Conservation (phyloP, 106 monocot genomes). For the Xerophyta viscosa region DNA sequence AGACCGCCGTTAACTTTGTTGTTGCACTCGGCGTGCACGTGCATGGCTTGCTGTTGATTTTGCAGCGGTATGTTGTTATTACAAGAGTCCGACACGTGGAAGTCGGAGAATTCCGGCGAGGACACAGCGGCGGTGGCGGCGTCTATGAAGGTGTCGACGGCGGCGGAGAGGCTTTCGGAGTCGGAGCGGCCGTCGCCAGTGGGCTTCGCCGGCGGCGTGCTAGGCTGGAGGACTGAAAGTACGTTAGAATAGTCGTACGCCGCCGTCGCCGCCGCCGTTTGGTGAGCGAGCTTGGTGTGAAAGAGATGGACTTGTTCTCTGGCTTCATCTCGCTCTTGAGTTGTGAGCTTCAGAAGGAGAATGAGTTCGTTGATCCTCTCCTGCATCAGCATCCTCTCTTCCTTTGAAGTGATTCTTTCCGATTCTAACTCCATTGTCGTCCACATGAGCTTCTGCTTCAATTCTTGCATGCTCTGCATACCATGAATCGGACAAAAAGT, state of each 20-base stretch:
- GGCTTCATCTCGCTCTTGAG: slow-evolving; percentile 8
- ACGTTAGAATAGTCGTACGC: background rate
- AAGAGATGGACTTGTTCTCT: slow-evolving; percentile 9
- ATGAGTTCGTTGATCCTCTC: slow-evolving; percentile 5
- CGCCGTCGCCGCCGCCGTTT: no score
- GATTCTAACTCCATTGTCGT: slow-evolving; percentile 6
- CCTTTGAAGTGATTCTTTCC: background rate
- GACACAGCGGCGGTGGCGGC: background rate
- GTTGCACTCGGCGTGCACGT: background rate
- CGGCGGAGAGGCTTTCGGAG: slow-evolving; percentile 10
- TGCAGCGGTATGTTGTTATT: background rate
- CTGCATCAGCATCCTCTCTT: background rate
- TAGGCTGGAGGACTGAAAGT: background rate
- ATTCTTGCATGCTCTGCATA: slow-evolving; percentile 2
- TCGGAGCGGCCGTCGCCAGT: slow-evolving; percentile 3
- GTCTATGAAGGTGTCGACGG: slow-evolving; percentile 6
- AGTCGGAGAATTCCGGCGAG: slow-evolving; percentile 8
- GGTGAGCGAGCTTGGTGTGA: background rate
- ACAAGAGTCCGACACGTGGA: slow-evolving; percentile 3
- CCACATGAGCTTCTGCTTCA: slow-evolving; percentile 6
- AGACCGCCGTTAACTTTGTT: background rate
- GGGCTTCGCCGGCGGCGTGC: background rate
- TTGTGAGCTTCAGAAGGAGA: slow-evolving; percentile 7
- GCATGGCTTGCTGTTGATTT: background rate
- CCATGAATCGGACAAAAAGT: background rate